Evolutionary conservation across 441 rosid genomes (phyloP).

Genomic region (Breynia disticha): DNA sequence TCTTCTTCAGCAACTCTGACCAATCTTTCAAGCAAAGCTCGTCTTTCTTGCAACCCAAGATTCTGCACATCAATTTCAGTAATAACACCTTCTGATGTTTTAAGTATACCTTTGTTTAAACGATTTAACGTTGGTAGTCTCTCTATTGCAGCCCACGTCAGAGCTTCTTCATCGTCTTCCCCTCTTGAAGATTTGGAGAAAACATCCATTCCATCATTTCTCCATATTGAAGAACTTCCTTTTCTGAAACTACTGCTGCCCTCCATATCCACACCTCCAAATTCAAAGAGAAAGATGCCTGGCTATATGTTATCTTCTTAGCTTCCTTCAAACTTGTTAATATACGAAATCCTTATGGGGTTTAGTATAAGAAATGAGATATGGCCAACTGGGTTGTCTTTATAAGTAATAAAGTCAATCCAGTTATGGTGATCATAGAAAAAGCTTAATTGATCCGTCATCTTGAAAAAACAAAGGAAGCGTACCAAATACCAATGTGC

Average conservation of each 20-base stretch:
- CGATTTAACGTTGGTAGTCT: conserved; percentile 62
- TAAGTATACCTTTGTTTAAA: conserved; percentile 44
- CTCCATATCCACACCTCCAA: too few species aligned
- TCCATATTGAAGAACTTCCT: conserved; percentile 28
- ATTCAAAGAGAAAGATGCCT: too few species aligned
- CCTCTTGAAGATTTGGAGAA: conserved; percentile 45
- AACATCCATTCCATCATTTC: conserved; percentile 15
- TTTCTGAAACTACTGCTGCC: conserved; percentile 11
- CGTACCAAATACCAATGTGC: too few species aligned
- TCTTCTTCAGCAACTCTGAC: conserved; percentile 51
- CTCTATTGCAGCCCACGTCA: conserved; percentile 62
- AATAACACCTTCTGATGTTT: conserved; percentile 21
- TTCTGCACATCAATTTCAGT: conserved; percentile 35
- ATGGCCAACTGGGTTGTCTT: too few species aligned
- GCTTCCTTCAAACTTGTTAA: too few species aligned
- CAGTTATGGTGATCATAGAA: too few species aligned
- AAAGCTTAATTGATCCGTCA: too few species aligned
- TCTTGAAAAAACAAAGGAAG: too few species aligned
- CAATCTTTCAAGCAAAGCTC: conserved; percentile 41
- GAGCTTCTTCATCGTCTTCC: conserved; percentile 66
- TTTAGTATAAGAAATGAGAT: too few species aligned
- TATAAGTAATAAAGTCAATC: too few species aligned
- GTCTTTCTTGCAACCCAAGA: conserved; percentile 44
- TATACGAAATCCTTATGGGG: too few species aligned
- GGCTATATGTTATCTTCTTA: too few species aligned